phyloP scores from a whole-genome alignment of 331 rosid species.

The Dryas integrifolia region DNA sequence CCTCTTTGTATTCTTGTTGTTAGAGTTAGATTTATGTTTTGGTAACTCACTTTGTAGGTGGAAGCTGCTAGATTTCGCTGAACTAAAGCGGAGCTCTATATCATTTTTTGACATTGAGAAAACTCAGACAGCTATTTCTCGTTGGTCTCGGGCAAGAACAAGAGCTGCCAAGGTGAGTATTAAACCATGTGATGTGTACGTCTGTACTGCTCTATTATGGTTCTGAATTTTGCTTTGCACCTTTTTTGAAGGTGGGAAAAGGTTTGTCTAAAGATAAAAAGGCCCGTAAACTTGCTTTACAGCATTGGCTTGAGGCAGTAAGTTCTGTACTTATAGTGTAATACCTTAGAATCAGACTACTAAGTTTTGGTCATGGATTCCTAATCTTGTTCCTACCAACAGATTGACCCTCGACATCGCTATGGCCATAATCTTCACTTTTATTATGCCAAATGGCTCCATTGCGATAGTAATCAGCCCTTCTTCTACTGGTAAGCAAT shows the following conservation, averaged over 20 bases:
- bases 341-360: constrained; percentile 10
- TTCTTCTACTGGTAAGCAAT: constrained; percentile 75
- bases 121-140: constrained; percentile 68
- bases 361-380: constrained; percentile 20
- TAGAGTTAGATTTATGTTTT: not conserved
- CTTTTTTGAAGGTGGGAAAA: constrained; percentile 64
- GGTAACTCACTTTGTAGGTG: constrained; percentile 47
- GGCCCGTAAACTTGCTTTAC: constrained; percentile 83
- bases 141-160: constrained; percentile 77
- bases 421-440: constrained; percentile 90
- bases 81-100: constrained; percentile 72
- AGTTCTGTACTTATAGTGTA: constrained; percentile 23
- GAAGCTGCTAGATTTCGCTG: constrained; percentile 81
- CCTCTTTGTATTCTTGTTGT: not conserved
- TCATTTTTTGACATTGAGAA: constrained; percentile 80
- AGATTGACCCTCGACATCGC: constrained; percentile 94
- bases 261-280: constrained; percentile 74
- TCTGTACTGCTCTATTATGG: constrained; percentile 6
- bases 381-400: constrained; percentile 21
- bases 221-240: constrained; percentile 18
- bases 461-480: constrained; percentile 66
- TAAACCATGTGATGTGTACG: not conserved
- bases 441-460: constrained; percentile 74
- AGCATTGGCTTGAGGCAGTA: constrained; percentile 95
- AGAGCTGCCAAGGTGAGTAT: constrained; percentile 73